Base-by-base conservation (phyloP, 2,329 filamentous ascomycete genomes). In the Fusarium buharicum region DNA sequence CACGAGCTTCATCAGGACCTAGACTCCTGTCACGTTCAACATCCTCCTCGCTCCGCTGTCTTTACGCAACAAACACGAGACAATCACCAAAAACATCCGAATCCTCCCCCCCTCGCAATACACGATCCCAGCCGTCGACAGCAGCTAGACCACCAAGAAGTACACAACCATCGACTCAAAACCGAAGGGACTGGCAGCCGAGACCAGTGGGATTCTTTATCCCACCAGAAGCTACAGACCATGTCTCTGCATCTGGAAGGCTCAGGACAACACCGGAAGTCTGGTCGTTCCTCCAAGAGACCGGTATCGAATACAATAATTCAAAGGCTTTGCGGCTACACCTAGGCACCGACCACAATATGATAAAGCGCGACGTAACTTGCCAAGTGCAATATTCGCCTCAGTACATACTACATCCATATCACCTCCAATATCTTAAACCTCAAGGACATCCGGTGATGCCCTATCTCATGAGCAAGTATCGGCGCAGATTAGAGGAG, bases 341-440 rank as follows among this genome's bases (percentile, higher is more conserved):
- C 14, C 31, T 70, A 2, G 65, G 53, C 3, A 4, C 18, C 6
- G 55, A 65, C 11, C 36, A 60, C 5, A 12, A 14, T 9, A 61
- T 72, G 5, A 20, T 47, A 10, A 47, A 50, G 4, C 38, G 59
- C 7, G 30, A 46, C 2, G 74, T 72, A 45, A 49, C 58, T 27
- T 62, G 71, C 45, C 60, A 49, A 3, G 34, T 76, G 8, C 64
- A 62, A 16, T 74, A 71, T 45, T 70, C 64, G 17, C 53, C 69
- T 10, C 47, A 54, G 9, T 72, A 79, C 58, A 61, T 75, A 50
- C 59, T 79, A 41, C 68, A 74, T 27, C 71, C 73, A 4, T 70
- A 71, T 52, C 70, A 78, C 49, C 59, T 75, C 13, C 63, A 63
- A 6, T 76, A 69, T 51, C 69, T 79, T 17, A 70, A 70, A 6